A percentile compares a stretch with the other conserved stretches of the same genome.
Conservation (phyloP, 257 asterid species). For the Leptodermis oblonga region DNA sequence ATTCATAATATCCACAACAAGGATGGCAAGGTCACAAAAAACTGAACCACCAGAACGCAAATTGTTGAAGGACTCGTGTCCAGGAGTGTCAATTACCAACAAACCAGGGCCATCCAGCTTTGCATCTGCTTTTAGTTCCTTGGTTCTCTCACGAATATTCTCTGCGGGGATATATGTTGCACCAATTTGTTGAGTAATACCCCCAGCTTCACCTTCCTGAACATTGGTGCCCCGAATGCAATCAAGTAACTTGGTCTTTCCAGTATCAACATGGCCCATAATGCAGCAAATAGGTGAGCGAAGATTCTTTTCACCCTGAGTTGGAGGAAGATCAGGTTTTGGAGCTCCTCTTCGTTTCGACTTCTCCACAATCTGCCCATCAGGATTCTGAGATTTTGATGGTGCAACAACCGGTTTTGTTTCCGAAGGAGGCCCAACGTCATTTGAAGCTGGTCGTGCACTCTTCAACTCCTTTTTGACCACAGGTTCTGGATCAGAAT, state of each 20-base stretch:
- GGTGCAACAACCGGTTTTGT: slow-evolving; percentile 33
- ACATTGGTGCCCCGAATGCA: slow-evolving; percentile 95
- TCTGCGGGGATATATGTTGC: slow-evolving; percentile 95
- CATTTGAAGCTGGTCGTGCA: slow-evolving; percentile 29
- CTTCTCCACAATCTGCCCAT: slow-evolving; percentile 30
- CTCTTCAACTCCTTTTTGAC: slow-evolving; percentile 51
- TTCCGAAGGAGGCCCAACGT: slow-evolving; percentile 33
- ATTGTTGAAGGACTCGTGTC: slow-evolving; percentile 89
- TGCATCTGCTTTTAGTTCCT: slow-evolving; percentile 90
- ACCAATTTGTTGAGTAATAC: slow-evolving; percentile 96
- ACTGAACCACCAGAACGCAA: slow-evolving; percentile 95
- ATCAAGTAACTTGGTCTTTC: slow-evolving; percentile 90
- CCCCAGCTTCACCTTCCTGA: slow-evolving; percentile 99
- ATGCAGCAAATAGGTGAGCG: slow-evolving; percentile 97
- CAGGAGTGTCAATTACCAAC: slow-evolving; percentile 95
- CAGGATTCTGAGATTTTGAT: slow-evolving; percentile 29
- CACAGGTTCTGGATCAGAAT: slow-evolving; percentile 59
- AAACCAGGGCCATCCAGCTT: slow-evolving; percentile 90
- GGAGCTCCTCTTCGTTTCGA: slow-evolving; percentile 23
- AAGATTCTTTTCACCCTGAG: slow-evolving; percentile 43
- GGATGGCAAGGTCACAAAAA: slow-evolving; percentile 86
- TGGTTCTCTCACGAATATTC: slow-evolving; percentile 91
- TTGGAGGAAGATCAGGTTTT: slow-evolving; percentile 29
- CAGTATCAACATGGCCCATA: slow-evolving; percentile 99
- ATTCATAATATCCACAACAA: slow-evolving; percentile 96